Evolutionary conservation across 768 basidiomycete genomes (phyloP), one percentile per base, ranked within the genome.

Genomic region (Suillus luteus): DNA sequence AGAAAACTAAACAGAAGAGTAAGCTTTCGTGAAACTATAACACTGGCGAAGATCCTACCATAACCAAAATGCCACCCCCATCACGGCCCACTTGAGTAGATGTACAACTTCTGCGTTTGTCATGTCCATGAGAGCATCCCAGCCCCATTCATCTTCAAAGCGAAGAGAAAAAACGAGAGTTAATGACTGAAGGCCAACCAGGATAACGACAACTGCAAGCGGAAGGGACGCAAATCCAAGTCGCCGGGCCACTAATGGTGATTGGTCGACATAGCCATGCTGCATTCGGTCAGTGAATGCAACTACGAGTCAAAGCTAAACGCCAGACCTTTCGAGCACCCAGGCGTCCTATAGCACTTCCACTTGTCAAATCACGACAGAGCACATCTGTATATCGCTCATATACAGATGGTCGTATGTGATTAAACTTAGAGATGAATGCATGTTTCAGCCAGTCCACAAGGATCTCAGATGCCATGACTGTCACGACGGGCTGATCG

Each of bases 401-500:
- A 68, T 99, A 99, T 2, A 98, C 94, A 0, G 90, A 91, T 0
- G 95, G 94, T 0, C 96, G 88, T 55, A 99, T 96, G 71, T 99
- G 96, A 69, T 99, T 99, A 81, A 99, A 99, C 76, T 99, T 99
- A 59, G 96, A 96, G 70, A 99, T 99, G 78, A 99, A 99, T 11
- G 96, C 96, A 71, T 99, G 97, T 75, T 99, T 99, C 59, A 99
- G 82, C 96, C 96, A 99, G 74, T 99, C 97, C 12, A 99, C 97
- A 14, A 92, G 75, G 84, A 93, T 91, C 75, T 99, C 97, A 2
- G 95, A 96, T 5, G 88, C 71, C 75, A 99, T 82, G 3, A 99
- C 97, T 2, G 92, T 91, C 58, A 98, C 68, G 1, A 96, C 95
- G 24, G 97, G 97, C 95, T 97, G 31, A 70, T 19, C 41, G 35